Conservation (phyloP, 2,329 filamentous ascomycete genomes). For the Plenodomus biglobosus region DNA sequence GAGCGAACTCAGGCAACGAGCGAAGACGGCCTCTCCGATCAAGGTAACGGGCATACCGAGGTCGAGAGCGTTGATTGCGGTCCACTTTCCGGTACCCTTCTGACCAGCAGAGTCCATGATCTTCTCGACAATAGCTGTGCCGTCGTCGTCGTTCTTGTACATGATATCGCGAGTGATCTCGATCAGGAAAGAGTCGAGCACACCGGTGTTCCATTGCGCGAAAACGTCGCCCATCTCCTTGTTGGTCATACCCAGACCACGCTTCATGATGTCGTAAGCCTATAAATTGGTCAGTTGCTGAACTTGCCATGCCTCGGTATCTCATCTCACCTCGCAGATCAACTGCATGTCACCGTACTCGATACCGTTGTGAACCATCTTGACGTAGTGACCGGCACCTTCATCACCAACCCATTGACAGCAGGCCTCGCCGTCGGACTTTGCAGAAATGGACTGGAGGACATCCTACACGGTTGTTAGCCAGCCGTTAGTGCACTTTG, state of each 20-base stretch:
- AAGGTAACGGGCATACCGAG: constrained; percentile 98
- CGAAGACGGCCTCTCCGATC: constrained; percentile 95
- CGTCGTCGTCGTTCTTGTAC: constrained; percentile 96
- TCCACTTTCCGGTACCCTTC: constrained; percentile 99
- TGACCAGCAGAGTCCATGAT: constrained; percentile 97
- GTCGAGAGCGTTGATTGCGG: constrained; percentile 97
- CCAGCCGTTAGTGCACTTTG: neutral
- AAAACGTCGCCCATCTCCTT: constrained; percentile 97
- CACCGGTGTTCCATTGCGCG: constrained; percentile 96
- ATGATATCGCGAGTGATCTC: constrained; percentile 99
- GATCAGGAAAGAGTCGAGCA: constrained; percentile 95
- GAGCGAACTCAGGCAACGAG: constrained; percentile 89
- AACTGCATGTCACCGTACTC: constrained; percentile 99
- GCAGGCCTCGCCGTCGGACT: constrained; percentile 95
- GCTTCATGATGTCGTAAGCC: constrained; percentile 99
- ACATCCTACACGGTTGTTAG: constrained; percentile 63
- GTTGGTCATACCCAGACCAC: constrained; percentile 81
- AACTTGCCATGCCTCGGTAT: neutral
- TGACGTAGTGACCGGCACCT: constrained; percentile 99
- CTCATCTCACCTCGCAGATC: constrained; percentile 81
- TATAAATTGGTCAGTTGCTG: constrained; percentile 44
- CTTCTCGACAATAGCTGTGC: constrained; percentile 91
- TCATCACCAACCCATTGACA: constrained; percentile 99
- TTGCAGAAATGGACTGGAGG: constrained; percentile 96
- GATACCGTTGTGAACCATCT: constrained; percentile 99